Evolutionary conservation across 2,329 filamentous ascomycete genomes (phyloP).

Genomic region (Neonectria coccinea): DNA sequence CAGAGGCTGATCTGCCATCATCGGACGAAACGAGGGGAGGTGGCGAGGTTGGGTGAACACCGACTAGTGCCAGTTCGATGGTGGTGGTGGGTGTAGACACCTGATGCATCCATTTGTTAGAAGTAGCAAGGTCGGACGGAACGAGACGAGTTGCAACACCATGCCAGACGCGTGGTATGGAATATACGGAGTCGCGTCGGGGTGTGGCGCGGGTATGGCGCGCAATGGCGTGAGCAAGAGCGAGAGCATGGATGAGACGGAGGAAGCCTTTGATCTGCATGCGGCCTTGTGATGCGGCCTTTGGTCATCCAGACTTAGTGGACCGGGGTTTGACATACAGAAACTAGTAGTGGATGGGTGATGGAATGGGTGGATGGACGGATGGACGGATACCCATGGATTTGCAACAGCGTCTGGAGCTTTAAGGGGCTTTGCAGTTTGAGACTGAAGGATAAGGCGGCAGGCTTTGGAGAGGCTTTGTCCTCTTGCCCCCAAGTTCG

Average conservation of each 20-base stretch:
- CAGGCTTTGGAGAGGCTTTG: constrained; percentile 2
- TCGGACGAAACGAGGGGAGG: constrained; percentile 32
- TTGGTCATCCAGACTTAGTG: constrained; percentile 22
- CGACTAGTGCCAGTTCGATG: constrained; percentile 5
- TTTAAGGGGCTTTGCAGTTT: constrained; percentile 18
- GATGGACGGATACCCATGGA: constrained; percentile 39
- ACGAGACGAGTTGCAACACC: constrained; percentile 35
- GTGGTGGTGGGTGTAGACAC: constrained; percentile 33
- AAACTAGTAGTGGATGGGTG: constrained; percentile 15
- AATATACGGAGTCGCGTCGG: constrained; percentile 36
- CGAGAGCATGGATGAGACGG: constrained; percentile 19
- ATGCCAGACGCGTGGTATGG: constrained; percentile 42
- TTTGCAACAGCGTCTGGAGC: constrained; percentile 24
- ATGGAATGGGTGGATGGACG: constrained; percentile 30
- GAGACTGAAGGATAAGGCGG: constrained; percentile 21
- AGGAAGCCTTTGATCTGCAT: constrained; percentile 32
- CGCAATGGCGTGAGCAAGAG: constrained; percentile 28
- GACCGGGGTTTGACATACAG: constrained; percentile 18
- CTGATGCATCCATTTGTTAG: constrained; percentile 13
- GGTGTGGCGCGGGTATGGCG: constrained; percentile 28
- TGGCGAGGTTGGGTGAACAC: constrained; percentile 33
- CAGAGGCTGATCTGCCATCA: constrained; percentile 34
- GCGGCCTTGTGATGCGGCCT: constrained; percentile 20
- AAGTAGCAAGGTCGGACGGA: constrained; percentile 27
- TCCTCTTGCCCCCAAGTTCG: constrained; percentile 4